Percentiles rank a stretch among this genome's conserved stretches.
These are phyloP conservation scores for Trichoderma virens DNA, from an alignment of 495 filamentous ascomycete species.

Conservation along the genomic window DNA sequence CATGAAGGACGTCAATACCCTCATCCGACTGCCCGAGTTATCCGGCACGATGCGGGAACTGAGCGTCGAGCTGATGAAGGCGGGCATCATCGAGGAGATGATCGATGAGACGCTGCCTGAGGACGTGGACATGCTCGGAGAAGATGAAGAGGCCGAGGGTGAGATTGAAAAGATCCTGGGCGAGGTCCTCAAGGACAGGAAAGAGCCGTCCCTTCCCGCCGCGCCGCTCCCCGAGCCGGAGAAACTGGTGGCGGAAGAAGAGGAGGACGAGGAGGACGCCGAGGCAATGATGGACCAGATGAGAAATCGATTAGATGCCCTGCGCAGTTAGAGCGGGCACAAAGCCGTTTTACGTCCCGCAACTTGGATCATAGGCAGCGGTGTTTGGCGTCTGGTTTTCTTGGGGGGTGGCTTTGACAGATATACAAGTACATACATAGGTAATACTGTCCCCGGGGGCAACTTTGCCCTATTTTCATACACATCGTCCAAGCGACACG, in stretches of 20 bases:
- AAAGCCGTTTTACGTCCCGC: background rate
- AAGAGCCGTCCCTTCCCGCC: slow-evolving; percentile 54
- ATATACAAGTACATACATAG: background rate
- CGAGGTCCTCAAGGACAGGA: slow-evolving; percentile 76
- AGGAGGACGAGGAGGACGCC: slow-evolving; percentile 74
- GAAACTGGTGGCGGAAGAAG: slow-evolving; percentile 34
- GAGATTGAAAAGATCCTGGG: slow-evolving; percentile 91
- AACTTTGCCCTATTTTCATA: background rate
- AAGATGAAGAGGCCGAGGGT: slow-evolving; percentile 79
- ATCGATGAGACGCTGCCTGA: slow-evolving; percentile 78
- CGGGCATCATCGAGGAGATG: slow-evolving; percentile 98
- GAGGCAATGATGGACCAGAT: slow-evolving; percentile 88
- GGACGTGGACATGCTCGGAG: slow-evolving; percentile 48
- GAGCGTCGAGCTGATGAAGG: slow-evolving; percentile 78
- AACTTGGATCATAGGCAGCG: background rate
- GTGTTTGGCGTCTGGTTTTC: slow-evolving; percentile 5
- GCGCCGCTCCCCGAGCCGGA: slow-evolving; percentile 50
- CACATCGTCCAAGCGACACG: background rate
- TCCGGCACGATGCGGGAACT: slow-evolving; percentile 87
- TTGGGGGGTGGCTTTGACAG: background rate
- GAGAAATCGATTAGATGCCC: slow-evolving; percentile 80
- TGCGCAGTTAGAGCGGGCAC: slow-evolving; percentile 60
- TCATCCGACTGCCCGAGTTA: slow-evolving; percentile 79
- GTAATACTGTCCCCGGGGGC: background rate
- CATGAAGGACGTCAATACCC: slow-evolving; percentile 91